Base-by-base conservation (phyloP, 345 rosid species). In the Eucalyptus virginea region DNA sequence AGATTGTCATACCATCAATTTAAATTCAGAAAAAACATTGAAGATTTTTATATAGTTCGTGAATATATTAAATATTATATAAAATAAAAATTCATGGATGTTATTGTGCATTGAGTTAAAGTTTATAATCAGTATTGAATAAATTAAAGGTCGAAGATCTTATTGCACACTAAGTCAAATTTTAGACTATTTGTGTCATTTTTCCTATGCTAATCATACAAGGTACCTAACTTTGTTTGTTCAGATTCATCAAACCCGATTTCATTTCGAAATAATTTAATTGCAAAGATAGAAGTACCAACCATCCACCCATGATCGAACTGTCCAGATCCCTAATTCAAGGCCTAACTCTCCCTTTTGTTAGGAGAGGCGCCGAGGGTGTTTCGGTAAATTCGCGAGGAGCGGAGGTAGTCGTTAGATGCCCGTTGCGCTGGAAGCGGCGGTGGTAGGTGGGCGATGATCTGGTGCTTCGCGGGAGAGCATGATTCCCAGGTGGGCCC, bases 111-210 rank as follows among this genome's bases (percentile, higher is more conserved):
- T 65, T 16, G 1, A 0, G 3, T 16, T 65, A n/a, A n/a, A 65
- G 1, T 1, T n/a, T 4, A 32, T 2, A 4, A 3, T 15, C 2
- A 1, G 1, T 2, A 65, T n/a, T n/a, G 5, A 65, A 32, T 17
- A 65, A n/a, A 65, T n/a, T 7, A 15, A 16, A 65, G 2, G 4
- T 7, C 0, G 2, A 7, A 16, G 0, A 8, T 8, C 2, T 4
- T 5, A 65, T 65, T 65, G 0, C 3, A 4, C 2, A n/a, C n/a
- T 0, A n/a, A 5, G 1, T 17, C 0, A 15, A 65, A 32, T n/a
- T 4, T 8, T 2, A 8, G 3, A 65, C 3, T n/a, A 4, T 8
- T n/a, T n/a, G 3, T 15, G 21, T n/a, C 5, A 65, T 37, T 11
- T 40, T 40, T 9, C 9, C 30, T 77, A 10, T 6, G 1, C 6